Conservation (phyloP, 208 protist species). For the Crithidia brevicula region DNA sequence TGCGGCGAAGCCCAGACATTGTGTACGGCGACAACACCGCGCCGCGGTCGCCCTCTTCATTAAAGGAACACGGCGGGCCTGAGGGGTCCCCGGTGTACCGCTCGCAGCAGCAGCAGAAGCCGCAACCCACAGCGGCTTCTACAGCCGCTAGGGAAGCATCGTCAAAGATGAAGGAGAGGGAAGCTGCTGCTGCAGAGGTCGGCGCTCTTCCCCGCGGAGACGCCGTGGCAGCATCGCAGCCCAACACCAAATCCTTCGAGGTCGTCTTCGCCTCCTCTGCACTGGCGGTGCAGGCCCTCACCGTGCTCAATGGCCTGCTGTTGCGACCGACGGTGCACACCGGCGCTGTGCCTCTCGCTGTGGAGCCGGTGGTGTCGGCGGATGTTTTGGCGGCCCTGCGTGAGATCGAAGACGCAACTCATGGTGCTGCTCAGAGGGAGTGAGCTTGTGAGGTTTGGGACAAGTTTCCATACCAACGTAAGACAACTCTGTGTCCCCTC, state of each 20-base stretch:
- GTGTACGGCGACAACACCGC: neutral
- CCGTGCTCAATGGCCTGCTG: slow-evolving; percentile 41
- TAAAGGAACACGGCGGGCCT: too few species aligned
- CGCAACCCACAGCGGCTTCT: too few species aligned
- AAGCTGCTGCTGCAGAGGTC: neutral
- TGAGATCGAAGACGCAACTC: slow-evolving; percentile 26
- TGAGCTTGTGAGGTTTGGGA: neutral
- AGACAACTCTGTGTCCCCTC: too few species aligned
- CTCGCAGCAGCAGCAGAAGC: slow-evolving; percentile 11
- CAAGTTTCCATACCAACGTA: too few species aligned
- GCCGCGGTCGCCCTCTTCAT: too few species aligned
- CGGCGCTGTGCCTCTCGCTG: slow-evolving; percentile 32
- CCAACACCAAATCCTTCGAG: slow-evolving; percentile 58
- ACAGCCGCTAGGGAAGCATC: neutral
- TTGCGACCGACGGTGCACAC: slow-evolving; percentile 20
- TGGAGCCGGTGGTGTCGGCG: slow-evolving; percentile 71
- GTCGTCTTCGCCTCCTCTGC: slow-evolving; percentile 58
- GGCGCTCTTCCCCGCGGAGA: slow-evolving; percentile 20
- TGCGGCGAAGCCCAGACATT: slow-evolving; percentile 25
- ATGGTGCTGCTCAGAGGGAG: neutral
- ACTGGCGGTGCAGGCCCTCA: slow-evolving; percentile 57
- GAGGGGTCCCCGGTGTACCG: neutral
- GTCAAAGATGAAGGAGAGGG: neutral
- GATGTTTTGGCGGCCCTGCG: slow-evolving; percentile 57
- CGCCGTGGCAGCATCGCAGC: slow-evolving; percentile 16